Base-by-base conservation (phyloP, 495 filamentous ascomycete genomes). In the Aspergillus hancockii region DNA sequence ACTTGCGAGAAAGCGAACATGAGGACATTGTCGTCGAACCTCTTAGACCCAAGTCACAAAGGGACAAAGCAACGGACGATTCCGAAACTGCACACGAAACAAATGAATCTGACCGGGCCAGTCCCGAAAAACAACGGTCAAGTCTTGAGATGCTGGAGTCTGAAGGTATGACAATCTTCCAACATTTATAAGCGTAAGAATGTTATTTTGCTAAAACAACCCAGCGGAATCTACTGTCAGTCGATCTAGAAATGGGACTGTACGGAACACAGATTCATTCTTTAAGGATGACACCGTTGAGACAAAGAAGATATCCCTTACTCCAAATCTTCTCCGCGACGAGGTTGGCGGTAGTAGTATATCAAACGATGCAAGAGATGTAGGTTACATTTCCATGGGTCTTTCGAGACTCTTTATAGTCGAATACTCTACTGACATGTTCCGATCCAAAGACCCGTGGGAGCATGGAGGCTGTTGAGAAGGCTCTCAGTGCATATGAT, bases 271-370 rank as follows among this genome's bases (percentile, higher is more conserved):
- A 13, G 92, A 97, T 68, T 95, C 91, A 13, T 97, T 98, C 79
- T 97, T 96, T 81, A 95, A 92, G 72, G 94, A 98, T 60, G 94
- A 98, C 63, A 90, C 86, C 30, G 87, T 89, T 36, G 95, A 97
- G 68, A 97, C 94, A 1, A 90, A 93, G 73, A 99, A 99, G 78
- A 97, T 99, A 60, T 96, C 92, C 2, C 81, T 99, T 31, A 99
- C 94, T 0, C 94, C 94, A 13, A 96, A 93, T 60, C 79, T 99
- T n/a, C 79, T 98, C 38, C 85, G 94, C 16, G 93, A 98, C 59
- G 93, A 97, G 63, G 81, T 79, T 1, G 80, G 74, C 54, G 79
- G 75, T 46, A 82, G 80, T n/a, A 73, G 81, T 8, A 69, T 83
- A 9, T 85, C 85, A 14, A 81, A 63, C 62, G 90, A 92, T 25